Evolutionary conservation across 192 early-diverging fungal species (phyloP).

Genomic region (Coemansia javaensis): DNA sequence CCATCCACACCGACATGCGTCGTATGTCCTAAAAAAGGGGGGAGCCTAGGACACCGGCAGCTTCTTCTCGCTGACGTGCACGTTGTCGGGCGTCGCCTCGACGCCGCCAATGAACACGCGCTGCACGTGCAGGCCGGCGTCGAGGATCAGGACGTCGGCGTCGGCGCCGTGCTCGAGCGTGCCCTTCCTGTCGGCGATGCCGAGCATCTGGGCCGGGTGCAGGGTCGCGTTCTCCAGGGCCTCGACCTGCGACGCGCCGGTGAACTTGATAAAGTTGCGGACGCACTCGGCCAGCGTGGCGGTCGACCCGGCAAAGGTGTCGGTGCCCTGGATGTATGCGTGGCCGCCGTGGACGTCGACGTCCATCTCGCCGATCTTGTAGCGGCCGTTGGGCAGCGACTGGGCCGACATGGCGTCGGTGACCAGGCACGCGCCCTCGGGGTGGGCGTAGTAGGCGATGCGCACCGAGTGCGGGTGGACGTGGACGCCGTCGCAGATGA

Average conservation of each 20-base stretch:
- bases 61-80: slow-evolving; percentile 24
- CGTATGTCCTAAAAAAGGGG: too few species aligned
- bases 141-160: slow-evolving; percentile 71
- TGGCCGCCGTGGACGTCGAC: slow-evolving; percentile 59
- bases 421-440: slow-evolving; percentile 69
- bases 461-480: slow-evolving; percentile 76
- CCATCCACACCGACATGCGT: too few species aligned
- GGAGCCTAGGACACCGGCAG: too few species aligned
- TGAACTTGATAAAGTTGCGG: slow-evolving; percentile 73
- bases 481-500: slow-evolving; percentile 81
- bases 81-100: slow-evolving; percentile 44
- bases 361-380: slow-evolving; percentile 65
- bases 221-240: slow-evolving; percentile 77
- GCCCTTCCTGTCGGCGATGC: slow-evolving; percentile 68
- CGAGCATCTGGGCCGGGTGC: slow-evolving; percentile 69
- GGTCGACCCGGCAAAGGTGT: slow-evolving; percentile 69
- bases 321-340: slow-evolving; percentile 70
- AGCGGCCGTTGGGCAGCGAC: slow-evolving; percentile 64
- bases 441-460: slow-evolving; percentile 78
- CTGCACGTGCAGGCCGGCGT: slow-evolving; percentile 58
- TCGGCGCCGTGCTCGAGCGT: slow-evolving; percentile 67
- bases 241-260: slow-evolving; percentile 68
- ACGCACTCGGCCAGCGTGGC: slow-evolving; percentile 69
- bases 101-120: slow-evolving; percentile 67
- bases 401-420: slow-evolving; percentile 78